Base-by-base conservation (phyloP, 495 filamentous ascomycete species). In the Penicillium soppii region DNA sequence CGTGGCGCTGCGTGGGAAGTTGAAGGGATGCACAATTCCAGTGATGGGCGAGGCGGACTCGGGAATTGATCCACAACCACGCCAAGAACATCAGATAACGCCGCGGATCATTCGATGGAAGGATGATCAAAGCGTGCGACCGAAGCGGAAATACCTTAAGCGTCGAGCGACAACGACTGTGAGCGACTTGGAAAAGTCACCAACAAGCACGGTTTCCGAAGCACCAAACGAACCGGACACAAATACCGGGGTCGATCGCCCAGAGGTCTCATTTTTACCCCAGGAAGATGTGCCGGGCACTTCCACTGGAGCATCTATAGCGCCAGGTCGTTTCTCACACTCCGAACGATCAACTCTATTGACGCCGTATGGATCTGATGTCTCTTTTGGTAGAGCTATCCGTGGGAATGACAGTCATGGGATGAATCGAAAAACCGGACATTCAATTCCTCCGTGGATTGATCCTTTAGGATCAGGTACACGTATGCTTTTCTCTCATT, bases 1-100 rank as follows among this genome's bases (percentile, higher is more conserved):
- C 0, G 50, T 59, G 2, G 59, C 59, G 1, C 47, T 22, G 4
- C 56, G 59, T 5, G 56, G 59, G 7, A 49, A 45, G 26, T 33
- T 62, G 25, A 61, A 54, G 33, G 58, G 58, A 40, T 46, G 54
- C 26, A 25, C 41, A 4, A 52, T 61, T 15, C 58, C 58, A 9
- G 54, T 57, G 8, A 26, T 35, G 4, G 35, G 40, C 21, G 10
- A 17, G 20, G 23, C 44, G 20, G 50, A 45, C 16, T 12, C 22
- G 3, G 23, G 38, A 1, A n/a, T 50, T 21, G 40, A 23, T 23
- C 29, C 10, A 42, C 44, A 50, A 35, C 16, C 15, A 26, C 43
- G 37, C 6, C 29, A 32, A 7, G 21, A 27, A 33, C 16, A 26
- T n/a, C 26, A 5, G 15, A 32, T 26, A 15, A 5, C 17, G 17